Conservation (phyloP, 192 early-diverging fungal genomes). For the Backusella tuberculispora region DNA sequence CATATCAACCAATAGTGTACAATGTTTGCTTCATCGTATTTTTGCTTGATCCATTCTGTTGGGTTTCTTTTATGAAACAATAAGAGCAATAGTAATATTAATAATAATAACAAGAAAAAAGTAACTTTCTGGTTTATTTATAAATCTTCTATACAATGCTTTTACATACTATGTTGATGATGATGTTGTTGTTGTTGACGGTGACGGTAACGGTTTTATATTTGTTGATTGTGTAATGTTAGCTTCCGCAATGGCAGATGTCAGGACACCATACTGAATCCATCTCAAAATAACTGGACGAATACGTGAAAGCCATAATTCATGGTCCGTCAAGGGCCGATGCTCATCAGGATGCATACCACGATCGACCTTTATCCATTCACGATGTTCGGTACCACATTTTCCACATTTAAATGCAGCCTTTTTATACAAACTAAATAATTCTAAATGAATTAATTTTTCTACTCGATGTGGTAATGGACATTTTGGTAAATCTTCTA, state of each 20-base stretch:
- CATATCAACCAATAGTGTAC: no score
- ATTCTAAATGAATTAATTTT: slow-evolving; percentile 8
- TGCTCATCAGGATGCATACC: not conserved
- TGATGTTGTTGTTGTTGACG: no score
- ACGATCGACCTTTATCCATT: slow-evolving; percentile 2
- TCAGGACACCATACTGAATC: slow-evolving; percentile 19
- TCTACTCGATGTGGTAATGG: slow-evolving; percentile 4
- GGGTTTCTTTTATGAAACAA: no score
- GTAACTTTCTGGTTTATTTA: no score
- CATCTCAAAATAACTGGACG: slow-evolving; percentile 9
- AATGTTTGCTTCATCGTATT: no score
- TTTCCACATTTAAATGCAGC: not conserved
- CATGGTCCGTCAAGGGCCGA: not conserved
- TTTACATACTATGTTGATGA: no score
- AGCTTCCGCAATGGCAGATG: not conserved
- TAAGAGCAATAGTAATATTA: no score
- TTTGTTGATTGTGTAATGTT: not conserved
- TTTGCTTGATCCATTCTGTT: no score
- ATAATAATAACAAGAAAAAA: no score
- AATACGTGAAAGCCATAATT: not conserved
- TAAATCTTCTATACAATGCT: no score
- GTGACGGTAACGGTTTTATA: no score
- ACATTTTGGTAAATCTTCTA: not conserved
- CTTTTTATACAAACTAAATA: slow-evolving; percentile 3
- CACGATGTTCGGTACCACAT: not conserved